phyloP scores from a whole-genome alignment of 2,329 filamentous ascomycete species.

The Biscogniauxia mediterranea region DNA sequence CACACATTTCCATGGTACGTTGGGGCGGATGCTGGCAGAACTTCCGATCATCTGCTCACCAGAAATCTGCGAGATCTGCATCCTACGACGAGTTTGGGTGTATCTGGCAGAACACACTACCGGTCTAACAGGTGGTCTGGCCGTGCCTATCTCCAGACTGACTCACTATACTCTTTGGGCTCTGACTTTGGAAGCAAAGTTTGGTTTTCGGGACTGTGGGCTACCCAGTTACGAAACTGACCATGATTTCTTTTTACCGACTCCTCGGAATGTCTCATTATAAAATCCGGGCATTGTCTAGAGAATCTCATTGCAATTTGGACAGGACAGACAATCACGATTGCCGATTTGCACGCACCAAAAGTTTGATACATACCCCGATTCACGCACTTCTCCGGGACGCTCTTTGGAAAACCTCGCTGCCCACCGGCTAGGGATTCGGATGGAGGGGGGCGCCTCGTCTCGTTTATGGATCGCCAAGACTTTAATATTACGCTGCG shows the following conservation, averaged over 20 bases:
- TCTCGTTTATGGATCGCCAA: neutral
- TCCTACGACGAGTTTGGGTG: neutral
- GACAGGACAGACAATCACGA: neutral
- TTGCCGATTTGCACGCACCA: neutral
- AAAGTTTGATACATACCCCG: neutral
- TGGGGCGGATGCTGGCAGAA: neutral
- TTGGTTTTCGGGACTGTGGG: neutral
- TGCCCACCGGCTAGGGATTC: neutral
- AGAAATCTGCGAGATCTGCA: neutral
- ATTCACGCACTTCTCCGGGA: neutral
- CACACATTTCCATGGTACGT: neutral
- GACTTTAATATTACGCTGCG: neutral
- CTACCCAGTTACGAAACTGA: neutral
- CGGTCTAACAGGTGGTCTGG: neutral
- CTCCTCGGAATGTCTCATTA: neutral
- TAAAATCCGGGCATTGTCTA: neutral
- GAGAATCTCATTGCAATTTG: neutral
- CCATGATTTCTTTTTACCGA: neutral
- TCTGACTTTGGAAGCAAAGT: neutral
- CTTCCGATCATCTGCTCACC: neutral
- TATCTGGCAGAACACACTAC: neutral
- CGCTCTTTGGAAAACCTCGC: neutral
- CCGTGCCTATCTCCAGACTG: neutral
- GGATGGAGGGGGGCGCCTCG: neutral
- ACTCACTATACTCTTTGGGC: neutral